Evolutionary conservation across 2,329 filamentous ascomycete species (phyloP).

Genomic region (Curvularia sp.): DNA sequence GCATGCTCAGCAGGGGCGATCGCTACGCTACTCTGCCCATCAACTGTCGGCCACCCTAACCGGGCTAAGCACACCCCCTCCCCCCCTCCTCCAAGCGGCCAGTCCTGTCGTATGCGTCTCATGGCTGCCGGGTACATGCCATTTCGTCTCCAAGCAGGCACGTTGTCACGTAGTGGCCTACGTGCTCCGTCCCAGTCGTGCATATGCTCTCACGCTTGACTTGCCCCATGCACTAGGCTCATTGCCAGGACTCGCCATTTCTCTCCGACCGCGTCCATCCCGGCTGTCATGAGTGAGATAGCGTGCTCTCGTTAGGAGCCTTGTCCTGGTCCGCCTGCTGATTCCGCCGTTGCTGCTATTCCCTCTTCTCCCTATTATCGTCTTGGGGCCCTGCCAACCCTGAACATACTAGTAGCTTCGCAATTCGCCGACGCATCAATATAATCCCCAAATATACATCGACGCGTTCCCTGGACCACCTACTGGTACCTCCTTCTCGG

Average conservation of each 20-base stretch:
- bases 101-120: slow-evolving; percentile 33
- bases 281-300: slow-evolving; percentile 28
- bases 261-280: slow-evolving; percentile 33
- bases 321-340: slow-evolving; percentile 40
- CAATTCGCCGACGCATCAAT: slow-evolving; percentile 37
- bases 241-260: slow-evolving; percentile 26
- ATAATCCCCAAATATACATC: slow-evolving; percentile 29
- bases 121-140: slow-evolving; percentile 38
- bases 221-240: slow-evolving; percentile 29
- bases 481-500: slow-evolving; percentile 26
- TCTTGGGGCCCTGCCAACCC: slow-evolving; percentile 34
- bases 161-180: slow-evolving; percentile 25
- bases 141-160: slow-evolving; percentile 29
- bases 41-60: slow-evolving; percentile 36
- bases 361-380: slow-evolving; percentile 35
- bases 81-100: slow-evolving; percentile 26
- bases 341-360: slow-evolving; percentile 38
- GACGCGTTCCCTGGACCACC: slow-evolving; percentile 29
- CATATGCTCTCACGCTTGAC: slow-evolving; percentile 37
- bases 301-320: slow-evolving; percentile 29
- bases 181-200: slow-evolving; percentile 34
- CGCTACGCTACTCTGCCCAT: slow-evolving; percentile 38
- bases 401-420: slow-evolving; percentile 31
- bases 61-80: slow-evolving; percentile 29
- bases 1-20: slow-evolving; percentile 37